These are phyloP conservation scores for Fusarium nematophilum DNA, from an alignment of 2,329 filamentous ascomycete species.

Conservation along the genomic window DNA sequence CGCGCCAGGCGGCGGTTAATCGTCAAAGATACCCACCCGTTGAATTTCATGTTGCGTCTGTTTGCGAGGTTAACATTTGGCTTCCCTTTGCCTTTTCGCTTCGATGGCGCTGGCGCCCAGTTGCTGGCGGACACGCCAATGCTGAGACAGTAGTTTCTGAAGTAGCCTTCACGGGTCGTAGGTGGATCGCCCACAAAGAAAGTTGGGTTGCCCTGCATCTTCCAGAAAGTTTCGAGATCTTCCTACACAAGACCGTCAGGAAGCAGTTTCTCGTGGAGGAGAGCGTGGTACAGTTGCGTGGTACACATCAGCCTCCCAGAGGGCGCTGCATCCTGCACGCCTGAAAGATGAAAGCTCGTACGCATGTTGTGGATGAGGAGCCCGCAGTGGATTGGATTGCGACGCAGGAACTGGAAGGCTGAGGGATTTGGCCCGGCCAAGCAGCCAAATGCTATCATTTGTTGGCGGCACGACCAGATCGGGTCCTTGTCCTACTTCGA, in stretches of 20 bases:
- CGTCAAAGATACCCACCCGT: constrained; percentile 10
- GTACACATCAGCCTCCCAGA: constrained; percentile 30
- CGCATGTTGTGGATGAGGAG: constrained; percentile 35
- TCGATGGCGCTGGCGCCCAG: constrained; percentile 25
- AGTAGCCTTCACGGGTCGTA: constrained; percentile 33
- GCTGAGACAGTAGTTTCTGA: constrained; percentile 36
- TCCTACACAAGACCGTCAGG: constrained; percentile 11
- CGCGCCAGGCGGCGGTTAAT: background rate
- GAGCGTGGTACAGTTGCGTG: constrained; percentile 39
- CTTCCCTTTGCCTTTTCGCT: constrained; percentile 2
- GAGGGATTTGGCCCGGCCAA: too few relatives aligned
- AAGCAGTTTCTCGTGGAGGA: constrained; percentile 32
- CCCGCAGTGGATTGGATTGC: constrained; percentile 37
- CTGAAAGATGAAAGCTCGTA: constrained; percentile 15
- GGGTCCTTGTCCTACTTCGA: constrained; percentile 29
- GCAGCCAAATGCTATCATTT: too few relatives aligned
- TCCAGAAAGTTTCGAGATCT: constrained; percentile 23
- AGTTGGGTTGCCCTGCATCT: constrained; percentile 26
- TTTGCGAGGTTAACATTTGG: constrained; percentile 19
- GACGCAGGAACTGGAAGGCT: constrained; percentile 33
- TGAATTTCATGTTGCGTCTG: constrained; percentile 27
- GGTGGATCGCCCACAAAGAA: constrained; percentile 39
- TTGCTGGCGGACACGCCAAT: constrained; percentile 34
- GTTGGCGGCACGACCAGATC: constrained; percentile 3
- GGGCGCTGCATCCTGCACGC: constrained; percentile 20